Evolutionary conservation across 768 basidiomycete species (phyloP).

Genomic region (Termitomyces sp.): DNA sequence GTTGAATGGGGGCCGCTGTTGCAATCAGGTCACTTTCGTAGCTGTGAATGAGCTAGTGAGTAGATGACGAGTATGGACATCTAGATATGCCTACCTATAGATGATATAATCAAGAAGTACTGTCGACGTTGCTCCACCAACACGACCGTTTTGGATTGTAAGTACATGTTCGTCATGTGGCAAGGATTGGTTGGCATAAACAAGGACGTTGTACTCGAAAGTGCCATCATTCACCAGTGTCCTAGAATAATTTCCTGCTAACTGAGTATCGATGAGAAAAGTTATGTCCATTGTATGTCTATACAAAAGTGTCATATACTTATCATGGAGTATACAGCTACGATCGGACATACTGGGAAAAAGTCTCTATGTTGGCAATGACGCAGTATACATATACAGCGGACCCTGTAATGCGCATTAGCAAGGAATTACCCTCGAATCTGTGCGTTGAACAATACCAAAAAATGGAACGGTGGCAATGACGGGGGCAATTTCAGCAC

Average conservation of each 20-base stretch:
- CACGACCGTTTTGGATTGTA: constrained; percentile 26
- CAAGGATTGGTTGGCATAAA: constrained; percentile 26
- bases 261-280: constrained; percentile 30
- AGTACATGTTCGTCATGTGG: constrained; percentile 23
- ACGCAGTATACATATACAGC: constrained; percentile 39
- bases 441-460: constrained; percentile 19
- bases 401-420: constrained; percentile 23
- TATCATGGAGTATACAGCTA: neutral
- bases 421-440: neutral
- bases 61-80: neutral
- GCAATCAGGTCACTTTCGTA: constrained; percentile 7
- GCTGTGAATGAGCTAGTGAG: neutral
- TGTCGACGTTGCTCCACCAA: constrained; percentile 21
- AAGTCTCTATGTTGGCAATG: constrained; percentile 18
- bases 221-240: constrained; percentile 12
- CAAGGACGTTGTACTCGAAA: constrained; percentile 29
- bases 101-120: constrained; percentile 33
- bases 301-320: neutral
- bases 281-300: constrained; percentile 28
- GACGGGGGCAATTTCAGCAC: constrained; percentile 8
- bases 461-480: constrained; percentile 26
- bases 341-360: constrained; percentile 16
- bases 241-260: constrained; percentile 22
- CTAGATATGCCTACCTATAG: constrained; percentile 28
- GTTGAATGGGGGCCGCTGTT: neutral